Evolutionary conservation across 108 stramenopile species (phyloP).

Genomic region (Aurantiochytrium sp.): DNA sequence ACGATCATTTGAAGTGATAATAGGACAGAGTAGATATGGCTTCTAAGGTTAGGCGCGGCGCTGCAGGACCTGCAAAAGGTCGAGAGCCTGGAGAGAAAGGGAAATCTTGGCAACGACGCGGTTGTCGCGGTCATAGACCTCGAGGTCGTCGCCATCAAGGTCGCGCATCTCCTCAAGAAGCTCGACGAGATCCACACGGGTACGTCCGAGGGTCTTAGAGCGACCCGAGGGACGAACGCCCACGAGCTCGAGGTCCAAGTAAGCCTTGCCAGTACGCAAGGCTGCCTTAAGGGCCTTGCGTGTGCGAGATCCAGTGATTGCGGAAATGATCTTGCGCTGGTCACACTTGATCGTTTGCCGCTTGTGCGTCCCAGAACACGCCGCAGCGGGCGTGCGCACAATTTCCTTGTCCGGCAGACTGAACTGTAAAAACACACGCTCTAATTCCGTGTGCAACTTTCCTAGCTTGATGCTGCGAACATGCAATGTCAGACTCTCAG

Average conservation of each 20-base stretch:
- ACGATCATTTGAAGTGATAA: too few species aligned
- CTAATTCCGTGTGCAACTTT: neutral
- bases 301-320: neutral
- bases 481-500: neutral
- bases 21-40: too few species aligned
- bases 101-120: neutral
- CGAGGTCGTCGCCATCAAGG: neutral
- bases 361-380: neutral
- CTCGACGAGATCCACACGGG: neutral
- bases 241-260: neutral
- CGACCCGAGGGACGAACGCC: neutral
- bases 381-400: neutral
- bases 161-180: neutral
- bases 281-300: neutral
- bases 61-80: neutral
- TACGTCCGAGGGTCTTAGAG: neutral
- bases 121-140: neutral
- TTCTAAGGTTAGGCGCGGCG: neutral
- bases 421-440: neutral
- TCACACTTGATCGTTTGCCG: neutral
- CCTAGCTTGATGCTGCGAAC: neutral
- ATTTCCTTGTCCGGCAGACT: neutral
- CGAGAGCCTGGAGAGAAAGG: neutral
- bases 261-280: neutral
- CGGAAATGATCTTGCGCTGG: neutral